Percentiles rank a stretch among this genome's conserved stretches.
phyloP scores from a whole-genome alignment of 164 flowering plant species.

The Amborella trichopoda region DNA sequence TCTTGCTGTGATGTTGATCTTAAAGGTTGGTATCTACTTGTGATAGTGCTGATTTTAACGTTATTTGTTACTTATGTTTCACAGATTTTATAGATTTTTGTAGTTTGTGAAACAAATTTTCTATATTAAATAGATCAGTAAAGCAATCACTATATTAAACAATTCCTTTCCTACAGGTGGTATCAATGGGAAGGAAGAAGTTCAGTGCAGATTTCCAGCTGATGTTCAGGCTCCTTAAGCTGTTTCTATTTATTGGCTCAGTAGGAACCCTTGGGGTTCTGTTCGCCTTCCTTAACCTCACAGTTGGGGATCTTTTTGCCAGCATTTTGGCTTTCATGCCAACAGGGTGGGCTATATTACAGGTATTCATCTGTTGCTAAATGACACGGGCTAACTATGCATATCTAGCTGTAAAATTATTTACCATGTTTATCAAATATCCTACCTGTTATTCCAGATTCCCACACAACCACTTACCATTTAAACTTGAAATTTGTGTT shows the following conservation, averaged over 20 bases:
- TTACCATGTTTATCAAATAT: background rate
- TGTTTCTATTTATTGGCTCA: conserved; percentile 57
- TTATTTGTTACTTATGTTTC: background rate
- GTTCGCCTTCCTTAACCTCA: conserved; percentile 56
- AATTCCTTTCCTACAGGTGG: conserved; percentile 55
- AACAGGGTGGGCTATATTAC: conserved; percentile 94
- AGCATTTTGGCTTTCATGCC: conserved; percentile 87
- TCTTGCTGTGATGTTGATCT: conserved; percentile 62
- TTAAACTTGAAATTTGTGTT: background rate
- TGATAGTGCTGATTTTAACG: no score
- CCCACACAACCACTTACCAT: background rate
- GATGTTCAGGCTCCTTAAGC: conserved; percentile 84
- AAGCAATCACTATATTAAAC: no score
- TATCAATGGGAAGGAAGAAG: conserved; percentile 87
- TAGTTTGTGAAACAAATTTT: no score
- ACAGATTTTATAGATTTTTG: background rate
- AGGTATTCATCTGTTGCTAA: conserved; percentile 31
- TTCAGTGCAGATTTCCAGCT: conserved; percentile 98
- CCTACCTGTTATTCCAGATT: background rate
- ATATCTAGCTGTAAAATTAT: background rate
- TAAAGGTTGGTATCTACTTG: conserved; percentile 79
- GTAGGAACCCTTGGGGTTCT: conserved; percentile 39
- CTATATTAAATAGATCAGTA: no score
- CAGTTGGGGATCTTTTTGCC: conserved; percentile 75
- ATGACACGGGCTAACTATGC: background rate